Evolutionary conservation across 1,139 yeast species (phyloP).

Genomic region (Petasospora rhodanensis): DNA sequence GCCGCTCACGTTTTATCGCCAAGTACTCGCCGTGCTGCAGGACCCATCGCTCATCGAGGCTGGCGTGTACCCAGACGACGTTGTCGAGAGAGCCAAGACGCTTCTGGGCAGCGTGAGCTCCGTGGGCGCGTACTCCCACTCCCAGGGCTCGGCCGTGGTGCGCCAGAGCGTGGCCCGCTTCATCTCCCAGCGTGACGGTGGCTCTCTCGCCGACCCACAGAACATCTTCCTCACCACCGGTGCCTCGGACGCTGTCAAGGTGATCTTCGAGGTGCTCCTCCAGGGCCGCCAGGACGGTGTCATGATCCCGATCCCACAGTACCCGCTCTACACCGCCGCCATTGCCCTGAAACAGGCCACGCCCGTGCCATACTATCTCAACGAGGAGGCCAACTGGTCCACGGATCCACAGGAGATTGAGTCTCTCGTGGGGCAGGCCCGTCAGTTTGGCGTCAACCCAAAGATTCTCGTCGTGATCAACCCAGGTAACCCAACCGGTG

Average conservation of each 20-base stretch:
- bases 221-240: slow-evolving; percentile 85
- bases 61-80: slow-evolving; percentile 51
- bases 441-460: slow-evolving; percentile 54
- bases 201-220: slow-evolving; percentile 57
- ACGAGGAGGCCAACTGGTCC: slow-evolving; percentile 81
- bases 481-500: slow-evolving; percentile 98
- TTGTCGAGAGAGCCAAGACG: slow-evolving; percentile 59
- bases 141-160: slow-evolving; percentile 76
- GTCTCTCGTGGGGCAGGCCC: slow-evolving; percentile 46
- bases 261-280: slow-evolving; percentile 67
- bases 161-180: slow-evolving; percentile 79
- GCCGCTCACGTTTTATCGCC: slow-evolving; percentile 94
- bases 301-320: slow-evolving; percentile 94
- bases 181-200: slow-evolving; percentile 67
- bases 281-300: slow-evolving; percentile 64
- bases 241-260: slow-evolving; percentile 86
- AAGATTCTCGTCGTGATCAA: slow-evolving; percentile 88
- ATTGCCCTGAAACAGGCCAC: slow-evolving; percentile 77
- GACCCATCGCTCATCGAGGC: slow-evolving; percentile 63
- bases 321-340: slow-evolving; percentile 92
- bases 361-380: slow-evolving; percentile 82
- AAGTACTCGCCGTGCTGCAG: slow-evolving; percentile 79
- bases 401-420: slow-evolving; percentile 68
- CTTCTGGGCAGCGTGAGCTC: slow-evolving; percentile 67
- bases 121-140: slow-evolving; percentile 90